Evolutionary conservation across 208 protist genomes (phyloP).

Genomic region (Trypanosoma caninum): DNA sequence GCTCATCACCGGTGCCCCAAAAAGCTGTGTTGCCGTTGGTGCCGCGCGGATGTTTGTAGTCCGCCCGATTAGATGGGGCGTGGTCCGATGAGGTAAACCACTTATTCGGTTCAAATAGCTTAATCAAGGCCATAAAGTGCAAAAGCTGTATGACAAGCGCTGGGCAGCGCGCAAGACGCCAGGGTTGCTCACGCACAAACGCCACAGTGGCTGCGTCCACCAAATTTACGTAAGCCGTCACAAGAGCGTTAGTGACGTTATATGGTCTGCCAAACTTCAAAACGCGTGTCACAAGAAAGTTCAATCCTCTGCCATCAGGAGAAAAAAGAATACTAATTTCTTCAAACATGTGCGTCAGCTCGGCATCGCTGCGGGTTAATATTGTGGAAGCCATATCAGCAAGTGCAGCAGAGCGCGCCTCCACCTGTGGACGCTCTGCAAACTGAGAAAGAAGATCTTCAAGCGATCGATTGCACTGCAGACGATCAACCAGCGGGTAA

Average conservation of each 20-base stretch:
- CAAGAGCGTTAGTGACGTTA: slow-evolving; percentile 46
- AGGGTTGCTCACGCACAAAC: slow-evolving; percentile 63
- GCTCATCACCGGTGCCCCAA: slow-evolving; percentile 45
- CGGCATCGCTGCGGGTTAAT: slow-evolving; percentile 46
- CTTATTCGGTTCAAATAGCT: slow-evolving; percentile 82
- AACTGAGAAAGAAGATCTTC: slow-evolving; percentile 76
- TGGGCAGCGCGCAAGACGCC: slow-evolving; percentile 53
- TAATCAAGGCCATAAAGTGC: slow-evolving; percentile 81
- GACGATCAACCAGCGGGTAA: slow-evolving; percentile 62
- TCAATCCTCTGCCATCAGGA: slow-evolving; percentile 62
- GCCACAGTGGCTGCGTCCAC: slow-evolving; percentile 56
- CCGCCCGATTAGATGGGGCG: slow-evolving; percentile 62
- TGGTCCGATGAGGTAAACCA: slow-evolving; percentile 73
- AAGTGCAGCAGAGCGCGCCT: slow-evolving; percentile 66
- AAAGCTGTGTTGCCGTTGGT: slow-evolving; percentile 51
- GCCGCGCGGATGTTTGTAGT: slow-evolving; percentile 77
- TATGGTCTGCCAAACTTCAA: slow-evolving; percentile 73
- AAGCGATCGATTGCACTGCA: slow-evolving; percentile 68
- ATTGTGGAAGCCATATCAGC: slow-evolving; percentile 73
- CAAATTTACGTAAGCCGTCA: slow-evolving; percentile 58
- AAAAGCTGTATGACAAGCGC: slow-evolving; percentile 60
- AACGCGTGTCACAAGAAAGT: slow-evolving; percentile 57
- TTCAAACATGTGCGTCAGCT: slow-evolving; percentile 62
- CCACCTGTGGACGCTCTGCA: slow-evolving; percentile 40
- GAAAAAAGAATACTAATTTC: slow-evolving; percentile 68